Conservation (phyloP, 2,329 filamentous ascomycete genomes). For the Beauveria asiatica region DNA sequence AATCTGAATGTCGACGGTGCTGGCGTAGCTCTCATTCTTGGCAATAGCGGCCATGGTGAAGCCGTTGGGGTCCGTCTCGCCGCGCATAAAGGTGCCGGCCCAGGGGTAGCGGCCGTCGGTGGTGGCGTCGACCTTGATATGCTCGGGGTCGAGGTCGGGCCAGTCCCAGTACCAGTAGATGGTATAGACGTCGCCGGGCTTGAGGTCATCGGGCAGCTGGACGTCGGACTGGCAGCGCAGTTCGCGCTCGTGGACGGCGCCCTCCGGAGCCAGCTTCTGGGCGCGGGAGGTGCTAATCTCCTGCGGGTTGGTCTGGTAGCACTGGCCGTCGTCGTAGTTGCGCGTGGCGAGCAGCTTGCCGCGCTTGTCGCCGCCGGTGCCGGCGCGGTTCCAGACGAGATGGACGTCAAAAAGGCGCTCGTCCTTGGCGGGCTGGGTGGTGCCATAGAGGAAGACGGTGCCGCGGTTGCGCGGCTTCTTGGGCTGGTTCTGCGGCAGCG, state of each 20-base stretch:
- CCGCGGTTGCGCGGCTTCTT: slow-evolving; percentile 59
- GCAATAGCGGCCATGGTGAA: slow-evolving; percentile 26
- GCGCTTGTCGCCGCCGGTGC: slow-evolving; percentile 69
- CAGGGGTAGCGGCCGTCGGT: slow-evolving; percentile 33
- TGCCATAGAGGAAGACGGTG: slow-evolving; percentile 69
- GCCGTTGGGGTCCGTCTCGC: slow-evolving; percentile 27
- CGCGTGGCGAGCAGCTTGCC: slow-evolving; percentile 69
- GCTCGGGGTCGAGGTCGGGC: slow-evolving; percentile 49
- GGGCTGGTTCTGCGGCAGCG: slow-evolving; percentile 43
- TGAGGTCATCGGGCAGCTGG: slow-evolving; percentile 58
- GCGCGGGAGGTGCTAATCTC: slow-evolving; percentile 52
- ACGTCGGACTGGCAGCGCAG: slow-evolving; percentile 78
- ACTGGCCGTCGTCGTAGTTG: slow-evolving; percentile 84
- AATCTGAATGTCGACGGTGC: slow-evolving; percentile 33
- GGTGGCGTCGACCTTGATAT: slow-evolving; percentile 31
- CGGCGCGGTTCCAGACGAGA: slow-evolving; percentile 67
- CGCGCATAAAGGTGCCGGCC: slow-evolving; percentile 32
- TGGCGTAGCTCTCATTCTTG: slow-evolving; percentile 33
- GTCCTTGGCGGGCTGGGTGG: slow-evolving; percentile 43
- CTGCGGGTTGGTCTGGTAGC: slow-evolving; percentile 67
- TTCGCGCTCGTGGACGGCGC: slow-evolving; percentile 46
- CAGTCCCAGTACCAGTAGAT: slow-evolving; percentile 98
- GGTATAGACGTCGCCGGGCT: slow-evolving; percentile 60
- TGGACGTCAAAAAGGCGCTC: slow-evolving; percentile 56
- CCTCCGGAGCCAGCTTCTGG: slow-evolving; percentile 42